Percentiles rank a stretch among this genome's conserved stretches.
Conservation (phyloP, 345 rosid species). For the Salix arbutifolia region DNA sequence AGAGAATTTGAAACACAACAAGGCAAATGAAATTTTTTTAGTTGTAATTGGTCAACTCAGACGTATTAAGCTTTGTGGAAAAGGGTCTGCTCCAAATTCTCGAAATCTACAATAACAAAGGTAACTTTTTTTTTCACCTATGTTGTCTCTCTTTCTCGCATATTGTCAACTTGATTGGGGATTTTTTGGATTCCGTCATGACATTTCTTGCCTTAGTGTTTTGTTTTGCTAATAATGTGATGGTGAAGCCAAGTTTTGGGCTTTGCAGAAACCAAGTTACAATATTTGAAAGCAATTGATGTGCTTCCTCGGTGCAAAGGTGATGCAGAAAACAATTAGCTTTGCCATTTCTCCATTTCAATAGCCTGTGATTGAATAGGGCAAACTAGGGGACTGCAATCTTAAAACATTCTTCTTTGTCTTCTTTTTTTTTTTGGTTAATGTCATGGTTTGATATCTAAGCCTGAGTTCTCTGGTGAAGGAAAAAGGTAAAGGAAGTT, state of each 20-base stretch:
- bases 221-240: not conserved
- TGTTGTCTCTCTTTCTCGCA: not conserved
- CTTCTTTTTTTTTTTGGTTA: not conserved
- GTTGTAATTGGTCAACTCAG: not conserved
- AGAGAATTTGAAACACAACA: not conserved
- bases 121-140: not conserved
- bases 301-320: not conserved
- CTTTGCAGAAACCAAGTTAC: not conserved
- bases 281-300: not conserved
- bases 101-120: not conserved
- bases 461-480: not conserved
- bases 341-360: not conserved
- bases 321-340: not conserved
- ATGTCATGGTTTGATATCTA: not conserved
- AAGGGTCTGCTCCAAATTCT: not conserved
- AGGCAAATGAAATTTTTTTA: not conserved
- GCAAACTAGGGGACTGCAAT: not conserved
- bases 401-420: not conserved
- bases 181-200: not conserved
- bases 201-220: not conserved
- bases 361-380: not conserved
- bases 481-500: too few relatives aligned
- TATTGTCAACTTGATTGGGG: not conserved
- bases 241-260: not conserved
- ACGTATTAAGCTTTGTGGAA: not conserved